These are phyloP conservation scores for Brassica carinata DNA, from an alignment of 345 rosid species.

Conservation along the genomic window DNA sequence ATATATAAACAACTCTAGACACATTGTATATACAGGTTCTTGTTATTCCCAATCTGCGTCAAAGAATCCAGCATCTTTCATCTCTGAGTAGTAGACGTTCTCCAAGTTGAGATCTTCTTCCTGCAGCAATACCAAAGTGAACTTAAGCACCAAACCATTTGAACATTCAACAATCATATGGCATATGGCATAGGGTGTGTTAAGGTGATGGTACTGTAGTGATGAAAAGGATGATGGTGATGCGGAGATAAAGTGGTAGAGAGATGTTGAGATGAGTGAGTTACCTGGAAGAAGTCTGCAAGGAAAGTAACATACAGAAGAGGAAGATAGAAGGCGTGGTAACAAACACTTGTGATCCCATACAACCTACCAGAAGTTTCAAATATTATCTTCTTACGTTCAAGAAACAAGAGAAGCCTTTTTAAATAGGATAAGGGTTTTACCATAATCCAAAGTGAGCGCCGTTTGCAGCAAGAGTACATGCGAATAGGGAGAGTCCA, in stretches of 20 bases:
- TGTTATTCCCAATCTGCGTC: conserved; percentile 85
- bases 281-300: background rate
- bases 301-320: background rate
- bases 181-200: background rate
- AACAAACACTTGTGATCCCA: conserved; percentile 1
- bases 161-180: background rate
- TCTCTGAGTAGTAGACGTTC: conserved; percentile 90
- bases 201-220: conserved; percentile 7
- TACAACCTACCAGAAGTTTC: background rate
- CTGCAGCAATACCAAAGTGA: conserved; percentile 41
- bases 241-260: background rate
- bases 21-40: conserved; percentile 29
- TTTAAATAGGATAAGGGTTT: conserved; percentile 13
- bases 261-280: background rate
- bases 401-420: background rate
- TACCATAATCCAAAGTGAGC: conserved; percentile 86
- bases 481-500: conserved; percentile 67
- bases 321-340: background rate
- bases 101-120: conserved; percentile 91
- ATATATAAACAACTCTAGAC: background rate
- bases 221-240: background rate
- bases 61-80: conserved; percentile 98
- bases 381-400: background rate
- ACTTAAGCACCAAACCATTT: conserved; percentile 19
- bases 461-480: conserved; percentile 66